phyloP scores from a whole-genome alignment of 345 rosid genomes.

The Gynandropsis gynandra region DNA sequence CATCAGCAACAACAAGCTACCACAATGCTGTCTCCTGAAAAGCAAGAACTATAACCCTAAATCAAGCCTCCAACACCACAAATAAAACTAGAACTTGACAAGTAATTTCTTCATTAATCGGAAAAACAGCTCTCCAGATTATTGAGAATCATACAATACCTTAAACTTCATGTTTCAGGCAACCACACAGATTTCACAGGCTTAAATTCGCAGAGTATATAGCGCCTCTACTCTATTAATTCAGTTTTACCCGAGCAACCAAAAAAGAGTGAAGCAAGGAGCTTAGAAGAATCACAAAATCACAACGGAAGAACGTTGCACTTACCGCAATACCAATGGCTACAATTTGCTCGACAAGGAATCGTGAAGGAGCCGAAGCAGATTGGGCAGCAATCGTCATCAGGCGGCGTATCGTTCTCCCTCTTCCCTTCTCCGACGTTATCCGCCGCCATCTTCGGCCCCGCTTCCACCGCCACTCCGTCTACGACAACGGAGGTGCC shows the following conservation, averaged over 20 bases:
- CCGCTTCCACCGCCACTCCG: slow-evolving; percentile 16
- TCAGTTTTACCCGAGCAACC: background rate
- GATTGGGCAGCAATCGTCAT: slow-evolving; percentile 78
- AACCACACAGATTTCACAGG: no score
- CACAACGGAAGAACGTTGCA: slow-evolving; percentile 17
- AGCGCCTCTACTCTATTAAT: no score
- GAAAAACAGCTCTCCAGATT: background rate
- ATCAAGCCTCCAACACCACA: slow-evolving; percentile 2
- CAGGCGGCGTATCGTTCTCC: slow-evolving; percentile 46
- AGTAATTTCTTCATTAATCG: background rate
- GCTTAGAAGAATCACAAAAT: background rate
- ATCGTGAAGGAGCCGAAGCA: slow-evolving; percentile 60
- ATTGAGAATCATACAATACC: no score
- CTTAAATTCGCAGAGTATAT: no score
- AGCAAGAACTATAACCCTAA: slow-evolving; percentile 11
- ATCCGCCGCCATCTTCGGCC: background rate
- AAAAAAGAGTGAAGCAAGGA: slow-evolving; percentile 1
- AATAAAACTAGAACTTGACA: no score
- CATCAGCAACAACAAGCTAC: no score
- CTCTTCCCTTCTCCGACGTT: slow-evolving; percentile 15
- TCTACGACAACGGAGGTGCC: slow-evolving; percentile 9
- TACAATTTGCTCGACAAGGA: slow-evolving; percentile 70
- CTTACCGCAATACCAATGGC: slow-evolving; percentile 95
- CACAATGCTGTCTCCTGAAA: background rate
- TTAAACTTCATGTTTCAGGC: no score